phyloP scores from a whole-genome alignment of 805 yeast species.

The Ascoidea tarda region DNA sequence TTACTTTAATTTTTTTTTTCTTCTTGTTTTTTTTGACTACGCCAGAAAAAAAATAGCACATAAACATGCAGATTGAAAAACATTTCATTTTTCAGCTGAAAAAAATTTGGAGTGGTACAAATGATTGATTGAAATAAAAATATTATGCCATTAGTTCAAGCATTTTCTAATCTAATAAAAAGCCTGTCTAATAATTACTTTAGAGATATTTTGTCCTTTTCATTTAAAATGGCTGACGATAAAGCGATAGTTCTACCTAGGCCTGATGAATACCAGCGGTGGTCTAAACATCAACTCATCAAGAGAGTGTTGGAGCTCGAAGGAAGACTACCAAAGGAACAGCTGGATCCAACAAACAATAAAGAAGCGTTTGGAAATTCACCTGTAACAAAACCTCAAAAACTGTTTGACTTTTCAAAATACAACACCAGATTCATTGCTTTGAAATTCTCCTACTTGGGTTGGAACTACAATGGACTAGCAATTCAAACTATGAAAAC shows the following conservation, averaged over 20 bases:
- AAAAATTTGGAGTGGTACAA: too few relatives aligned
- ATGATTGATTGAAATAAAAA: too few relatives aligned
- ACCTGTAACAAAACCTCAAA: slow-evolving; percentile 20
- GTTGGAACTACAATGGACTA: slow-evolving; percentile 91
- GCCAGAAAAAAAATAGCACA: too few relatives aligned
- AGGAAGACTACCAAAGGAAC: background rate
- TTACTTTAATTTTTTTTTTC: too few relatives aligned
- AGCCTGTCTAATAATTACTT: too few relatives aligned
- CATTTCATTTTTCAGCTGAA: background rate
- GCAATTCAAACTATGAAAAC: slow-evolving; percentile 70
- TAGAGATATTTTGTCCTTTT: too few relatives aligned
- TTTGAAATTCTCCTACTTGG: slow-evolving; percentile 71
- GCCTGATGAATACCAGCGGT: slow-evolving; percentile 1
- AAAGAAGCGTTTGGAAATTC: too few relatives aligned
- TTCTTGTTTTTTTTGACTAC: too few relatives aligned
- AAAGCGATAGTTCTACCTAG: background rate
- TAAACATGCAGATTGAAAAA: background rate
- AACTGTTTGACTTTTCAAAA: slow-evolving; percentile 50
- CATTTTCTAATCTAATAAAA: too few relatives aligned
- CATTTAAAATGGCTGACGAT: background rate
- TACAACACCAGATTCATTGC: slow-evolving; percentile 60
- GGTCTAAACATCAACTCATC: slow-evolving; percentile 6
- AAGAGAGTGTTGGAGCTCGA: slow-evolving; percentile 3
- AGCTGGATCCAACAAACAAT: background rate
- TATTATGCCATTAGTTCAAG: too few relatives aligned